Percentiles rank a stretch among this genome's conserved stretches.
phyloP scores from a whole-genome alignment of 2,329 filamentous ascomycete genomes.

The Trichoderma sp. region DNA sequence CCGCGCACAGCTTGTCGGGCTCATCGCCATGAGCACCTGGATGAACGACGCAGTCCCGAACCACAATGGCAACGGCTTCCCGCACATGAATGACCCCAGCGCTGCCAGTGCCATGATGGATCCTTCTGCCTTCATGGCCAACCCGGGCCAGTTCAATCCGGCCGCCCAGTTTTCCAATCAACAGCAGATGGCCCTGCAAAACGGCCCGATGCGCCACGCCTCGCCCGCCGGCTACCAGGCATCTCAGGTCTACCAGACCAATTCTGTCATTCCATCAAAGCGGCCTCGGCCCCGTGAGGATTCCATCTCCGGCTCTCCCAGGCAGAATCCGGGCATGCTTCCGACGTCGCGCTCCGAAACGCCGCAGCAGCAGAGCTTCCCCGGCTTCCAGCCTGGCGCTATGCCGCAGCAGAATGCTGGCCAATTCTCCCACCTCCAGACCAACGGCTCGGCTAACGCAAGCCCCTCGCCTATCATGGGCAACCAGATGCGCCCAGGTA shows the following conservation, averaged over 20 bases:
- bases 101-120: conserved; percentile 63
- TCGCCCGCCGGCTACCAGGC: conserved; percentile 62
- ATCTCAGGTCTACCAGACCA: conserved; percentile 70
- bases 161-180: conserved; percentile 55
- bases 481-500: conserved; percentile 72
- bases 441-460: conserved; percentile 76
- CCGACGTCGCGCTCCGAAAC: conserved; percentile 90
- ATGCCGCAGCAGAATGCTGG: conserved; percentile 63
- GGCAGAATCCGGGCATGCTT: conserved; percentile 71
- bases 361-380: conserved; percentile 74
- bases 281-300: conserved; percentile 80
- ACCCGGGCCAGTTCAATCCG: conserved; percentile 61
- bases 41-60: conserved; percentile 71
- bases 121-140: conserved; percentile 64
- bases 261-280: conserved; percentile 86
- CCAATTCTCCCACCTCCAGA: conserved; percentile 81
- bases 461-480: conserved; percentile 93
- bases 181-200: conserved; percentile 68
- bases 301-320: conserved; percentile 78
- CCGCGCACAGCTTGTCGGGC: conserved; percentile 46
- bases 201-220: conserved; percentile 79
- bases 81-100: conserved; percentile 64
- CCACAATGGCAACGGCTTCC: conserved; percentile 70
- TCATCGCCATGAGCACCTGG: conserved; percentile 68
- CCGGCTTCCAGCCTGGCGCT: conserved; percentile 66